These are phyloP conservation scores for Pancytospora epiphaga DNA, from an alignment of 371 early-diverging fungal species.

Conservation along the genomic window DNA sequence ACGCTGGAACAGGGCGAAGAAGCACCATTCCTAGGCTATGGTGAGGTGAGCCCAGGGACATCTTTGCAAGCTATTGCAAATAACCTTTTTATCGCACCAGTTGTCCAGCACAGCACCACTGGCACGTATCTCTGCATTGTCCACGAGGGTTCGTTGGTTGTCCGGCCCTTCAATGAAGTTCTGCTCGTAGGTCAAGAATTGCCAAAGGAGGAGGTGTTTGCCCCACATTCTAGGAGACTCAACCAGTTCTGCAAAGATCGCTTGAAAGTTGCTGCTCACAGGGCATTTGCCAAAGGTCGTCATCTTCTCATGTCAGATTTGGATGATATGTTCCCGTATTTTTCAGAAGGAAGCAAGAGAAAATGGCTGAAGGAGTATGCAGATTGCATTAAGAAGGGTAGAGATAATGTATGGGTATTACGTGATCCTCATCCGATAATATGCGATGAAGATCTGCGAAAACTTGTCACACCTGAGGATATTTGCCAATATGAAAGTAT, in stretches of 20 bases:
- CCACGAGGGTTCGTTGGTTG: constrained; percentile 62
- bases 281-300: constrained; percentile 61
- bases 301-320: constrained; percentile 52
- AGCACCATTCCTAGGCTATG: constrained; percentile 77
- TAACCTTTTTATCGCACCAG: constrained; percentile 85
- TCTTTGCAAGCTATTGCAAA: constrained; percentile 75
- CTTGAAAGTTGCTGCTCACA: constrained; percentile 67
- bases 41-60: constrained; percentile 78
- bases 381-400: constrained; percentile 77
- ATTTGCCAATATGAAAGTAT: constrained; percentile 88
- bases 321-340: constrained; percentile 58
- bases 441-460: constrained; percentile 78
- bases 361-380: constrained; percentile 76
- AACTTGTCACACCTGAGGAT: constrained; percentile 91
- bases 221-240: constrained; percentile 86
- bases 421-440: constrained; percentile 72
- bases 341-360: constrained; percentile 60
- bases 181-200: constrained; percentile 91
- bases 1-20: constrained; percentile 81
- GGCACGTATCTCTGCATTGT: constrained; percentile 63
- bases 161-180: constrained; percentile 69
- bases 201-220: constrained; percentile 83
- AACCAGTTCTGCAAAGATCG: constrained; percentile 79
- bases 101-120: constrained; percentile 69
- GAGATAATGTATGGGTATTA: constrained; percentile 79